Conservation (phyloP, 2,329 filamentous ascomycete species). For the Scedosporium dehoogii region DNA sequence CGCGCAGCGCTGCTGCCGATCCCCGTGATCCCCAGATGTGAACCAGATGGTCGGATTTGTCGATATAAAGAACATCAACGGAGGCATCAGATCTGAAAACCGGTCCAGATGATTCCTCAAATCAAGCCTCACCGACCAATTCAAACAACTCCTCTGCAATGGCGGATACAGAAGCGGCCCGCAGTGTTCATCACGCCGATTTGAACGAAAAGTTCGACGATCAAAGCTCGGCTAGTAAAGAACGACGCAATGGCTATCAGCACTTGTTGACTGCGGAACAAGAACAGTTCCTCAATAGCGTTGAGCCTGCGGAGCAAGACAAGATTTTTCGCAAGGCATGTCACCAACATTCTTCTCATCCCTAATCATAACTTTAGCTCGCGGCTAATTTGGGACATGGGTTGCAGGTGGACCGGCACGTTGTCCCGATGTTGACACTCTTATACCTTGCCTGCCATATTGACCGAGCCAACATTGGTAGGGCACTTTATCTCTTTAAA, state of each 20-base stretch:
- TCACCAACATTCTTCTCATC: not conserved
- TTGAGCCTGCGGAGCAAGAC: not conserved
- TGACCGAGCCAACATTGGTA: constrained; percentile 5
- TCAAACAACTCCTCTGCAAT: not conserved
- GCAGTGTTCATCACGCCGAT: not conserved
- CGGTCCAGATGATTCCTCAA: not conserved
- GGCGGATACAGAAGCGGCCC: not conserved
- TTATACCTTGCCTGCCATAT: constrained; percentile 3
- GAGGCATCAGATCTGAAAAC: not conserved
- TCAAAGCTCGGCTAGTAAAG: not conserved
- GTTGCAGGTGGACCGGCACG: not conserved
- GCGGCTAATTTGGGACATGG: not conserved
- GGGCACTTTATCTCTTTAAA: constrained; percentile 24
- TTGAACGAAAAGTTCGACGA: not conserved
- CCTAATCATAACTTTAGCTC: not conserved
- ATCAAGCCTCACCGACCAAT: not conserved
- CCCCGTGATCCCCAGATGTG: not conserved
- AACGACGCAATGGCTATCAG: not conserved
- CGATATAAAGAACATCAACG: not conserved
- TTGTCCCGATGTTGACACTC: constrained; percentile 2
- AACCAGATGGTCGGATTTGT: not conserved
- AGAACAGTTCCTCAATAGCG: not conserved
- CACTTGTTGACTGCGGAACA: not conserved
- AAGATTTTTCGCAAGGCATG: constrained; percentile 1
- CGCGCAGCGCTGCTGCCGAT: not conserved